phyloP scores from a whole-genome alignment of 2,329 filamentous ascomycete species.

The Microdochium bolleyi region DNA sequence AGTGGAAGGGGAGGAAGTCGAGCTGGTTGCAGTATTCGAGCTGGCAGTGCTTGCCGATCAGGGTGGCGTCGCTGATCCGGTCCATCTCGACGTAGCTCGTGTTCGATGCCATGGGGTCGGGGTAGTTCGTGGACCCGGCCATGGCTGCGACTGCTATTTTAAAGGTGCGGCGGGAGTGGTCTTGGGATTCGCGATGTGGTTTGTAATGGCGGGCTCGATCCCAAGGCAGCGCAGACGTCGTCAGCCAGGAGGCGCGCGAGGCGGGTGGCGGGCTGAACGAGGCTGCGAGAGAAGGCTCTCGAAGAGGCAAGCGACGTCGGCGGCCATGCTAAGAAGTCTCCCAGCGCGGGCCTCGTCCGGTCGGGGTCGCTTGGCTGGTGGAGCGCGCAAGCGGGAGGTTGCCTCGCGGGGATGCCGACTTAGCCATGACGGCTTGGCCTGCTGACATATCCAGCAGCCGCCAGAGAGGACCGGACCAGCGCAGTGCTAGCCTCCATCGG shows the following conservation, averaged over 20 bases:
- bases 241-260: background rate
- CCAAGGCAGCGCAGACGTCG: background rate
- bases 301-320: background rate
- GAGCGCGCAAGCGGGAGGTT: background rate
- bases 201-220: background rate
- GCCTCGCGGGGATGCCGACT: background rate
- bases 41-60: slow-evolving; percentile 87
- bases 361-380: background rate
- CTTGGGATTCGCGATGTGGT: background rate
- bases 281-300: background rate
- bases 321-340: background rate
- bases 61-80: slow-evolving; percentile 64
- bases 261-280: background rate
- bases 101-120: slow-evolving; percentile 13
- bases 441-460: background rate
- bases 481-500: background rate
- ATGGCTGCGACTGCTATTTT: background rate
- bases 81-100: slow-evolving; percentile 66
- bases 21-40: slow-evolving; percentile 87
- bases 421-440: background rate
- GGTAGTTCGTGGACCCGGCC: background rate
- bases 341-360: background rate
- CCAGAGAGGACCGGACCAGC: background rate
- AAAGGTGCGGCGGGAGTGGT: background rate
- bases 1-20: slow-evolving; percentile 92